Conservation (phyloP, 1,284 basidiomycete species). For the Trametes hirsuta region DNA sequence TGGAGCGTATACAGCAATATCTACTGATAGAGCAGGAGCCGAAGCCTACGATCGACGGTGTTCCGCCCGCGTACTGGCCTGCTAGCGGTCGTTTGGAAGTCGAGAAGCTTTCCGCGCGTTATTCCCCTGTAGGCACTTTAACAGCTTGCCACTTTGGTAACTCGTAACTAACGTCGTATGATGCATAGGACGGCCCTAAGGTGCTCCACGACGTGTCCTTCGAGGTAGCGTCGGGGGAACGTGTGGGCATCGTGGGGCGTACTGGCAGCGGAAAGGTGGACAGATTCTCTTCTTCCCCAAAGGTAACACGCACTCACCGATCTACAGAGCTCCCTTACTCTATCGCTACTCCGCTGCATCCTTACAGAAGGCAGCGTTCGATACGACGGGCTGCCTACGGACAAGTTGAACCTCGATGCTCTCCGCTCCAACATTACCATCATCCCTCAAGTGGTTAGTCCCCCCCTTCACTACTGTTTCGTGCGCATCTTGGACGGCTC, state of each 20-base stretch:
- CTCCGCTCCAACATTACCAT: constrained; percentile 53
- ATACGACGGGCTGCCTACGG: constrained; percentile 38
- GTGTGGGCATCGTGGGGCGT: constrained; percentile 63
- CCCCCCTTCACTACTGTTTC: not conserved
- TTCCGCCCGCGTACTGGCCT: constrained; percentile 81
- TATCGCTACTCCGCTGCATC: constrained; percentile 50
- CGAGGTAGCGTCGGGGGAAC: constrained; percentile 53
- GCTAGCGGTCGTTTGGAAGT: constrained; percentile 69
- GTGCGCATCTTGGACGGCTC: not conserved
- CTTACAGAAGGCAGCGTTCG: constrained; percentile 49
- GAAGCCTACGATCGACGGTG: constrained; percentile 46
- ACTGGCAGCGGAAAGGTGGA: constrained; percentile 75
- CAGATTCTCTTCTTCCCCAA: not conserved
- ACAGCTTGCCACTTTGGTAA: not conserved
- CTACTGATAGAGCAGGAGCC: constrained; percentile 77
- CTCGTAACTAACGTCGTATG: constrained; percentile 13
- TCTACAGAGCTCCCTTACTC: constrained; percentile 45
- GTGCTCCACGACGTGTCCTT: constrained; percentile 57
- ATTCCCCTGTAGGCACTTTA: constrained; percentile 42
- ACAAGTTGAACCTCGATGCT: constrained; percentile 63
- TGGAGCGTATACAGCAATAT: constrained; percentile 62
- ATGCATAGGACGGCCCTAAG: constrained; percentile 39
- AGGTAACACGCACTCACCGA: constrained; percentile 17
- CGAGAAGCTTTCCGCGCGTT: constrained; percentile 62
- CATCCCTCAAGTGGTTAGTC: constrained; percentile 44